Evolutionary conservation across 176 grass and related monocot species (phyloP), one percentile per base, ranked within the genome.

Genomic region (Pontederia crassipes): DNA sequence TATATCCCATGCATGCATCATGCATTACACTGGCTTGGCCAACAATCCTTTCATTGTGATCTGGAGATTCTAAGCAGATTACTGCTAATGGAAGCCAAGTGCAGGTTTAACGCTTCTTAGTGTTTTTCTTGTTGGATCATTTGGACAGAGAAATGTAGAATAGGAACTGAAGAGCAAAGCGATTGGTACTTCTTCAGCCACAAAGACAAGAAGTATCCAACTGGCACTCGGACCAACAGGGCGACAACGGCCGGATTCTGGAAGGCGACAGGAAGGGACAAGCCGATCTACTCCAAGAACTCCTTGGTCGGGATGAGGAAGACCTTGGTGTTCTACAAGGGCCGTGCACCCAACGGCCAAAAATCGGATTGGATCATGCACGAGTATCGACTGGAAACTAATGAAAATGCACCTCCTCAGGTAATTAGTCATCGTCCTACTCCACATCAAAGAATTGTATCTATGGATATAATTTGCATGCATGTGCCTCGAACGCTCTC

Each of bases 291-390:
- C 27, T 72, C 80, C 0, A 91, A 88, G 78, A 79, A 80, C 59
- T 71, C 45, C 67, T 76, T 96, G n/a, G 59, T 88, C 8, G 87
- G 92, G n/a, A 91, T 97, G 87, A 71, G 92, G 79, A 97, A 97
- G 73, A 97, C 87, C 0, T 56, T 97, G 17, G 92, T 97, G 20
- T 97, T 87, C 72, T 97, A 97, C 73, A 85, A 78, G 45, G 92
- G 92, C 1, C 70, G 92, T 53, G 92, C 92, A 15, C 92, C 92
- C 2, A 85, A 88, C 8, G 92, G 92, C 7, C 87, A 91, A 11
- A 97, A 97, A 28, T 85, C 79, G 0, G 92, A 97, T 40, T 97
- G 92, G 92, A 97, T 97, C 68, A 97, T 97, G 87, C 92, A 97
- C 28, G 92, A 97, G 67, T 97, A 97, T 56, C 87, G 92, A 28